Base-by-base conservation (phyloP, 2,329 filamentous ascomycete species). In the Penicillium psychrosexuale region DNA sequence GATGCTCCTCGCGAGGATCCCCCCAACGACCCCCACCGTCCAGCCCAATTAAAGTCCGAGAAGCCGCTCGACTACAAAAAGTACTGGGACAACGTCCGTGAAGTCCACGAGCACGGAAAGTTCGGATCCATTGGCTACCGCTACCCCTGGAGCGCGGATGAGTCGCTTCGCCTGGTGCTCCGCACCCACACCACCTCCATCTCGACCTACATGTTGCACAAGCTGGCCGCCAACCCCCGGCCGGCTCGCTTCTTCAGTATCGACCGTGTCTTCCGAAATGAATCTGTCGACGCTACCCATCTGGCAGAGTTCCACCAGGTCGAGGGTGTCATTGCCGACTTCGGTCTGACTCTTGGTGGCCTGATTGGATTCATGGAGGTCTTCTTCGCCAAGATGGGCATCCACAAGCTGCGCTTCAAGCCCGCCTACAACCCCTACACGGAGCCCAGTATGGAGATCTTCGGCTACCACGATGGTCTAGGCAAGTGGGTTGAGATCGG, bases 221-320 rank as follows among this genome's bases (percentile, higher is more conserved):
- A 91, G 70, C 83, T 99, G 49, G 91, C 94, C 28, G 84, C 88
- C 53, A 83, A 89, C 70, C 91, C 90, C 56, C 88, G 90, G 13
- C 89, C 90, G 5, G 91, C 91, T n/a, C 87, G 92, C 59, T 97
- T 96, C 80, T 99, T 99, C 81, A 96, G 91, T 59, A 99, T 99
- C 72, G 94, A 99, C 76, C 86, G 94, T 51, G 94, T 99, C 58
- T 99, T 99, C 87, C 86, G 91, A 63, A 99, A 99, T 75, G 94
- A 99, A 77, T 91, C 91, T 3, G 92, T 99, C 55, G 94, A 99
- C 69, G 92, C 92, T 13, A 99, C 94, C 8, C 94, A 99, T 80
- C 77, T 99, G 69, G 92, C 91, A 37, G 94, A 99, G 75, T 99
- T 99, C 82, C 94, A 99, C 78, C 94, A 99, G 73, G 90, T 97